Conservation (phyloP, 2,329 filamentous ascomycete genomes). For the Paramyrothecium sp. region DNA sequence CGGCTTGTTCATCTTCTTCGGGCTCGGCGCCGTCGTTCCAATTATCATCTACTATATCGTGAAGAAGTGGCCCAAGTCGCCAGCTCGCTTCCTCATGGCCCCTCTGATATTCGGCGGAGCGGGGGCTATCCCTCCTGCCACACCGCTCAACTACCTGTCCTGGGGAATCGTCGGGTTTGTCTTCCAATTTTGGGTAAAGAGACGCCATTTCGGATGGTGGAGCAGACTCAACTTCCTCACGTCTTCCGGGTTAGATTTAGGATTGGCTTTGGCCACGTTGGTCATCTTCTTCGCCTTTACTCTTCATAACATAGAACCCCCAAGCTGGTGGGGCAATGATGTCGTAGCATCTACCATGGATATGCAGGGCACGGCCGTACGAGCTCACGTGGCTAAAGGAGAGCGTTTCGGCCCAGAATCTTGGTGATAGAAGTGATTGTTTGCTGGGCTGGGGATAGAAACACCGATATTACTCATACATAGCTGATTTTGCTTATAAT, state of each 20-base stretch:
- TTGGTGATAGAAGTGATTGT: constrained; percentile 37
- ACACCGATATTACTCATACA: too few relatives aligned
- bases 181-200: constrained; percentile 69
- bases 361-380: constrained; percentile 56
- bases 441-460: too few relatives aligned
- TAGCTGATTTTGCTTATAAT: too few relatives aligned
- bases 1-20: constrained; percentile 59
- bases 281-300: constrained; percentile 70
- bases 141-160: constrained; percentile 71
- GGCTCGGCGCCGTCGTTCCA: constrained; percentile 52
- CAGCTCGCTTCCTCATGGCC: constrained; percentile 53
- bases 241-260: constrained; percentile 67
- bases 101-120: constrained; percentile 63
- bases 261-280: constrained; percentile 64
- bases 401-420: constrained; percentile 59
- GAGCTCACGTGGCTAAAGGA: constrained; percentile 48
- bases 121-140: constrained; percentile 61
- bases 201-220: constrained; percentile 68
- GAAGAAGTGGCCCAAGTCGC: constrained; percentile 50
- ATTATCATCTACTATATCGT: constrained; percentile 49
- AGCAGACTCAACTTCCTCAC: constrained; percentile 71
- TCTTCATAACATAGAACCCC: constrained; percentile 59
- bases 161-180: constrained; percentile 71
- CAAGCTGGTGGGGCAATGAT: constrained; percentile 69
- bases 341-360: constrained; percentile 62